Evolutionary conservation across 2,329 filamentous ascomycete species (phyloP).

Genomic region (Zelopaecilomyces penicillatus): DNA sequence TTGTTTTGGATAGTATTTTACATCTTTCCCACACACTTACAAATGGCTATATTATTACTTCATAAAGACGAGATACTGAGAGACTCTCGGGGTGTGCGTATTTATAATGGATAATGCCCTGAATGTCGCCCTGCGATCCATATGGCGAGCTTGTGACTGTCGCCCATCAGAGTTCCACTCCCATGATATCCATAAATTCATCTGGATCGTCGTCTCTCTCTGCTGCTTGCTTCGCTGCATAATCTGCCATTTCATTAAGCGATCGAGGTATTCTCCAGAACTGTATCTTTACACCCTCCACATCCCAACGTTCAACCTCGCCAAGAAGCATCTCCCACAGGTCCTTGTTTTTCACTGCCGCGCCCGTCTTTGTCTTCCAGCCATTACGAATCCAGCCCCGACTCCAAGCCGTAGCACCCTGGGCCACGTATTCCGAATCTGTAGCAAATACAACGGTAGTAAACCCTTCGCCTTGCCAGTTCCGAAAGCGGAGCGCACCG

Average conservation of each 20-base stretch:
- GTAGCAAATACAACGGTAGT: constrained; percentile 41
- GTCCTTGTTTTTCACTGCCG: constrained; percentile 8
- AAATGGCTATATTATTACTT: too few relatives aligned
- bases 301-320: background rate
- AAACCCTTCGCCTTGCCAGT: constrained; percentile 36
- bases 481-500: constrained; percentile 35
- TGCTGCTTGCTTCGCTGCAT: constrained; percentile 6
- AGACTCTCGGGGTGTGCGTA: too few relatives aligned
- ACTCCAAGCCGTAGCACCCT: constrained; percentile 35
- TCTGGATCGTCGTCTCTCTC: background rate
- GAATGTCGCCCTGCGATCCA: too few relatives aligned
- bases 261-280: constrained; percentile 7
- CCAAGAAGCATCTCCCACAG: constrained; percentile 7
- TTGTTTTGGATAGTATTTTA: too few relatives aligned
- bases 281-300: constrained; percentile 3
- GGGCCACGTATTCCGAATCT: constrained; percentile 42
- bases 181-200: too few relatives aligned
- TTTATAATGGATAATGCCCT: too few relatives aligned
- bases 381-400: constrained; percentile 33
- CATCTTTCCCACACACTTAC: too few relatives aligned
- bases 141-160: too few relatives aligned
- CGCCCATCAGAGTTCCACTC: too few relatives aligned
- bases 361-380: constrained; percentile 30
- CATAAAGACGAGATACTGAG: too few relatives aligned
- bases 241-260: constrained; percentile 3